These are phyloP conservation scores for Ostreobium quekettii DNA, from an alignment of 139 green algal genomes.

Conservation along the genomic window DNA sequence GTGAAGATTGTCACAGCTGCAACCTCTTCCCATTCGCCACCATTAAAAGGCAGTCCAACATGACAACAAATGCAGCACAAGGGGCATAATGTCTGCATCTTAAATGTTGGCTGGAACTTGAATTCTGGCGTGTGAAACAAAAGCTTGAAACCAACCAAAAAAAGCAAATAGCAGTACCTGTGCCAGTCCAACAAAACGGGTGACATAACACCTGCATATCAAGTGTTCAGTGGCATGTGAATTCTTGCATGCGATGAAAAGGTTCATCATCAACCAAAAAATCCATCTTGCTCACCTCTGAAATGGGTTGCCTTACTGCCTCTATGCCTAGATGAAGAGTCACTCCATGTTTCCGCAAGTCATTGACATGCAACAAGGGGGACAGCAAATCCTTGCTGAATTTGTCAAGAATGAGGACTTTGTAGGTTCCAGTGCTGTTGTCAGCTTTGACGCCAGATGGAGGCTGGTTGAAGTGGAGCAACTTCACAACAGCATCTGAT, in stretches of 20 bases:
- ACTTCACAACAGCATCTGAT: conserved; percentile 49
- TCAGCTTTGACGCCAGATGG: neutral
- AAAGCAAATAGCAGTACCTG: neutral
- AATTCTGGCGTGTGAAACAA: neutral
- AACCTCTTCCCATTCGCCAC: too few species aligned
- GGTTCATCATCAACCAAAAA: too few species aligned
- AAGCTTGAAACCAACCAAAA: neutral
- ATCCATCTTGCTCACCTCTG: conserved; percentile 66
- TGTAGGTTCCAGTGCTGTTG: conserved; percentile 66
- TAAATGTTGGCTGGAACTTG: too few species aligned
- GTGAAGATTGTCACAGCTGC: too few species aligned
- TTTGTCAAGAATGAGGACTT: conserved; percentile 90
- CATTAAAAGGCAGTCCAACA: too few species aligned
- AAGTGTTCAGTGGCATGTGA: neutral
- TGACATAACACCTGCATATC: neutral
- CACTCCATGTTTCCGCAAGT: conserved; percentile 84
- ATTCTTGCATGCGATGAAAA: neutral
- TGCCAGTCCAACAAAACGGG: neutral
- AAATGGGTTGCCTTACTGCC: conserved; percentile 77
- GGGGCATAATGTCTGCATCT: too few species aligned
- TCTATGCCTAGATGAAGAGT: conserved; percentile 91
- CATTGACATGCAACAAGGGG: conserved; percentile 80
- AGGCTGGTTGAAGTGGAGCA: conserved; percentile 50
- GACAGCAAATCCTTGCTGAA: conserved; percentile 85
- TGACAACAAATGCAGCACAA: too few species aligned